Conservation (phyloP, 2,329 filamentous ascomycete genomes). For the Fusarium coicis region DNA sequence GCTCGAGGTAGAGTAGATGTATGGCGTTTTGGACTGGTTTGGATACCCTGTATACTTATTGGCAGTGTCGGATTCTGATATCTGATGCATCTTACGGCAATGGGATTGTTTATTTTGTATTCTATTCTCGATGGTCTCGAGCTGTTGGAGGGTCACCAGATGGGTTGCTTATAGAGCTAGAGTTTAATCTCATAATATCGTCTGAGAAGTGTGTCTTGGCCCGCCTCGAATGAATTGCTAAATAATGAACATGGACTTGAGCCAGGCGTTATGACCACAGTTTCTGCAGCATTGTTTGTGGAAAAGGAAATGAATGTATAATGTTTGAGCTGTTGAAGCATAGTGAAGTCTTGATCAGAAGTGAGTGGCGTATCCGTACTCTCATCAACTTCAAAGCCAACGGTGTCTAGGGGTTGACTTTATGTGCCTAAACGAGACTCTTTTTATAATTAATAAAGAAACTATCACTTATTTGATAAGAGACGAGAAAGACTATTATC, state of each 20-base stretch:
- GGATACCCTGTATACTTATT: slow-evolving; percentile 37
- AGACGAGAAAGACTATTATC: background rate
- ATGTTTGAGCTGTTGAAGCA: background rate
- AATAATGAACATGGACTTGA: background rate
- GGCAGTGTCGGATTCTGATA: background rate
- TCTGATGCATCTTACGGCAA: background rate
- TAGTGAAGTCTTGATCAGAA: background rate
- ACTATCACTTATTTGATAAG: background rate
- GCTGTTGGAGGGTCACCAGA: too few species aligned
- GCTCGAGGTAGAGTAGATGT: background rate
- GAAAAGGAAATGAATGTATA: background rate
- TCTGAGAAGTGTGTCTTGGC: background rate
- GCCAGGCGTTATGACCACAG: fast-evolving
- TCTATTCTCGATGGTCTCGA: background rate
- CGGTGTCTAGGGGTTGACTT: background rate
- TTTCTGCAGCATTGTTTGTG: background rate
- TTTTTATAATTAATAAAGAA: background rate
- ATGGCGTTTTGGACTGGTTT: slow-evolving; percentile 24
- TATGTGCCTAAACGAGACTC: background rate
- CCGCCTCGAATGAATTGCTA: too few species aligned
- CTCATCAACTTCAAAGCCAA: background rate
- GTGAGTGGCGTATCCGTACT: background rate
- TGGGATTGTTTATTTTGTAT: background rate
- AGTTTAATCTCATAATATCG: background rate
- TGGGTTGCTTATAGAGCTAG: background rate